Conservation (phyloP, 2,329 filamentous ascomycete species). For the Calonectria pteridis region DNA sequence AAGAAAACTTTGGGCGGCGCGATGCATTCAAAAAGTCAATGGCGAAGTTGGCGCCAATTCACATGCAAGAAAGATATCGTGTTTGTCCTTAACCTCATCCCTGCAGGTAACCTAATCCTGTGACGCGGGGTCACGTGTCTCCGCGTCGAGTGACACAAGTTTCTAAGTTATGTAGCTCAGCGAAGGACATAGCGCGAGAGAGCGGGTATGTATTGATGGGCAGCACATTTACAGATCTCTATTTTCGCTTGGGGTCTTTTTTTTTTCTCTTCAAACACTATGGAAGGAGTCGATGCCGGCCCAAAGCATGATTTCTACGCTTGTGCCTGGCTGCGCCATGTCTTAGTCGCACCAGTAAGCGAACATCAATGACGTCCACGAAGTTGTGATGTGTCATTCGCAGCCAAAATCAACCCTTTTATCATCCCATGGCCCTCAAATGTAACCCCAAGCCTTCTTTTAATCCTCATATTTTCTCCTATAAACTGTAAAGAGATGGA, state of each 20-base stretch:
- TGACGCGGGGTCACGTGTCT: constrained; percentile 46
- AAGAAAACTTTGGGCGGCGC: constrained; percentile 17
- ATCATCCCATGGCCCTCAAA: background rate
- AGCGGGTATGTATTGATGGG: background rate
- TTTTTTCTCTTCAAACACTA: background rate
- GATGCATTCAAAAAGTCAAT: constrained; percentile 19
- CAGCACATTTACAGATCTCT: background rate
- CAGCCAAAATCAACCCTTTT: background rate
- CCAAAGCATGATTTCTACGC: background rate
- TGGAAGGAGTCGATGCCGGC: background rate
- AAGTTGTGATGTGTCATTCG: constrained; percentile 7
- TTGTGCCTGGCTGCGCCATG: background rate
- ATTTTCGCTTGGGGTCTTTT: background rate
- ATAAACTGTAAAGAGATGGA: background rate
- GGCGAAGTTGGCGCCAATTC: constrained; percentile 3
- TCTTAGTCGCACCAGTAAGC: background rate
- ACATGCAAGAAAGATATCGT: constrained; percentile 13
- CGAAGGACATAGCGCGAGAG: background rate
- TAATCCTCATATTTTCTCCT: background rate
- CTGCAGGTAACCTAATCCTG: constrained; percentile 28
- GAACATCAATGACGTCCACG: constrained; percentile 35
- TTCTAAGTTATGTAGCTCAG: background rate
- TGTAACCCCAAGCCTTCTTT: background rate
- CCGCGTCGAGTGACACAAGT: constrained; percentile 25
- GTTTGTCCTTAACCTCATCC: constrained; percentile 29